Evolutionary conservation across 768 basidiomycete species (phyloP).

Genomic region (Boletus subparvulus): DNA sequence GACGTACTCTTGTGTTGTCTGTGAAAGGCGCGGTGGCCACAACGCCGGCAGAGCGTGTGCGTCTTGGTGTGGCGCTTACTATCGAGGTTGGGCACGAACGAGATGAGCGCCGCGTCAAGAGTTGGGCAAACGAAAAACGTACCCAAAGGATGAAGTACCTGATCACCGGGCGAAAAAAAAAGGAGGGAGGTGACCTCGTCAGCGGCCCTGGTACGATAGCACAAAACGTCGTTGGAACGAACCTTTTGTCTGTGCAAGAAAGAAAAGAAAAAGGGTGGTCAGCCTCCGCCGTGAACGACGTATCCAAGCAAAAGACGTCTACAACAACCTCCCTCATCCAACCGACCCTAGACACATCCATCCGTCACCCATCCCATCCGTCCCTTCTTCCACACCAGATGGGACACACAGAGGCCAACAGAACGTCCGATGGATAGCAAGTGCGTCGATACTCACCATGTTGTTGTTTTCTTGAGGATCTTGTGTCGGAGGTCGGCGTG

Average conservation of each 20-base stretch:
- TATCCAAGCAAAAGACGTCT: background rate
- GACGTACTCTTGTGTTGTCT: constrained; percentile 94
- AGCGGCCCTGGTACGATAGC: constrained; percentile 14
- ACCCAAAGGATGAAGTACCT: constrained; percentile 98
- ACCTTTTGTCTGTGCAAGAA: constrained; percentile 77
- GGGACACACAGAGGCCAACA: background rate
- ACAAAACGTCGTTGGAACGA: constrained; percentile 31
- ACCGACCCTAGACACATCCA: constrained; percentile 17
- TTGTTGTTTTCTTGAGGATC: constrained; percentile 39
- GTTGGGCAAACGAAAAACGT: constrained; percentile 34
- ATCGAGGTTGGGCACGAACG: background rate
- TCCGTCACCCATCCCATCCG: constrained; percentile 18
- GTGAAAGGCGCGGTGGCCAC: constrained; percentile 95
- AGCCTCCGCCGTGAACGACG: background rate
- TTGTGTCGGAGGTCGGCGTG: constrained; percentile 17
- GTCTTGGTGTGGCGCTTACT: constrained; percentile 98
- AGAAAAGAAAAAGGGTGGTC: constrained; percentile 18
- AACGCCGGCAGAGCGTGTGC: constrained; percentile 96
- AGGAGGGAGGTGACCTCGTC: background rate
- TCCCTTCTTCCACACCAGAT: constrained; percentile 14
- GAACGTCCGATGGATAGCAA: constrained; percentile 10
- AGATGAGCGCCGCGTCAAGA: background rate
- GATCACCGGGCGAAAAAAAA: constrained; percentile 19
- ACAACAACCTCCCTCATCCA: constrained; percentile 34
- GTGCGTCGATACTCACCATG: constrained; percentile 45